Conservation (phyloP, 768 basidiomycete genomes). For the Hirschioporus abietinus region DNA sequence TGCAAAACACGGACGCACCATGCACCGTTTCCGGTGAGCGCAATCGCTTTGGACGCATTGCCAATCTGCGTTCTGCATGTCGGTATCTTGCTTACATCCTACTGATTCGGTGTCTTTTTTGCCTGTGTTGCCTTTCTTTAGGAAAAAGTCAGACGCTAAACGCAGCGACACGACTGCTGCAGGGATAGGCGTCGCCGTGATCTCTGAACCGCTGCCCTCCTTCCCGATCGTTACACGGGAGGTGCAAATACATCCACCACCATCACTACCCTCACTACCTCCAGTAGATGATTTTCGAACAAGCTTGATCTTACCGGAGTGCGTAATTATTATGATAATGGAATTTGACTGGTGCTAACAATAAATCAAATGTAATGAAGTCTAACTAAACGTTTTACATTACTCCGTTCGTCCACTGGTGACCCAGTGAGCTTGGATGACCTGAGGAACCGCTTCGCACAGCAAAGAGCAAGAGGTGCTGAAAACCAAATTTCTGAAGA, state of each 20-base stretch:
- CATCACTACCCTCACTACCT: conserved; percentile 27
- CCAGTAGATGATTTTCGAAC: conserved; percentile 77
- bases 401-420: conserved; percentile 65
- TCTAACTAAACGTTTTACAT: conserved; percentile 75
- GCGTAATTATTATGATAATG: conserved; percentile 27
- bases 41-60: conserved; percentile 17
- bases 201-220: conserved; percentile 10
- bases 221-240: conserved; percentile 1
- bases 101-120: conserved; percentile 11
- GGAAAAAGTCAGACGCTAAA: conserved; percentile 76
- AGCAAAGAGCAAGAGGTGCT: conserved; percentile 68
- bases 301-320: conserved; percentile 83
- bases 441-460: conserved; percentile 61
- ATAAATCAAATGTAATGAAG: conserved; percentile 35
- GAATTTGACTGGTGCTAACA: conserved; percentile 15
- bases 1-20: conserved; percentile 26
- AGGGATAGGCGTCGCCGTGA: conserved; percentile 8
- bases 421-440: conserved; percentile 62
- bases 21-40: conserved; percentile 82
- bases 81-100: conserved; percentile 10
- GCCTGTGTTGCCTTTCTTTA: conserved; percentile 24
- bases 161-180: conserved; percentile 33
- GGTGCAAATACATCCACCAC: conserved; percentile 7
- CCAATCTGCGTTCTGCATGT: conserved; percentile 17
- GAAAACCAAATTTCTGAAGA: conserved; percentile 69